Conservation (phyloP, 1,284 basidiomycete species). For the Ceratobasidium sp. region DNA sequence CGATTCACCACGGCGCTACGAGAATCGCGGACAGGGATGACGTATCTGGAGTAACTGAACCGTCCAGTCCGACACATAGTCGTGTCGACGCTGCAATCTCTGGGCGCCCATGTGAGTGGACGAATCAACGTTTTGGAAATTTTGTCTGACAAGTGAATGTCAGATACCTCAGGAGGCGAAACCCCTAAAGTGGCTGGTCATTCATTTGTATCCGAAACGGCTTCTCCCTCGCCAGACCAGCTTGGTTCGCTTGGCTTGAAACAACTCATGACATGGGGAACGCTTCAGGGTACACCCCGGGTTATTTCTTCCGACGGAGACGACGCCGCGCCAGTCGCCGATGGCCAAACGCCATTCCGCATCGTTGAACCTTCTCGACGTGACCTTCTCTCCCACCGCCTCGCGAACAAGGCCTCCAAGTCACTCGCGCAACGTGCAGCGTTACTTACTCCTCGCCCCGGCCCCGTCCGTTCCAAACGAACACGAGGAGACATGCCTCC, state of each 20-base stretch:
- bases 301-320: conserved; percentile 38
- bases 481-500: conserved; percentile 35
- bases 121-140: background rate
- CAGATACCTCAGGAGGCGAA: conserved; percentile 38
- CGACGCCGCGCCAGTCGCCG: conserved; percentile 9
- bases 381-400: conserved; percentile 39
- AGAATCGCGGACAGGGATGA: conserved; percentile 70
- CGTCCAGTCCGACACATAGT: conserved; percentile 86
- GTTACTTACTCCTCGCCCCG: conserved; percentile 33
- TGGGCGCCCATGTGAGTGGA: conserved; percentile 59
- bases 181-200: conserved; percentile 42
- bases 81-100: conserved; percentile 87
- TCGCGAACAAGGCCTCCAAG: conserved; percentile 40
- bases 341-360: conserved; percentile 38
- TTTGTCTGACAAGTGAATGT: background rate
- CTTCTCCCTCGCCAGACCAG: conserved; percentile 49
- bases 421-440: conserved; percentile 39
- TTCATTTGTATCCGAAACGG: conserved; percentile 46
- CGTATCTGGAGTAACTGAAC: conserved; percentile 57
- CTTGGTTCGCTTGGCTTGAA: conserved; percentile 41
- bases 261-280: conserved; percentile 43
- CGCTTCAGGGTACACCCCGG: conserved; percentile 41
- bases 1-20: conserved; percentile 80
- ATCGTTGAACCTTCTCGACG: conserved; percentile 40
- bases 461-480: conserved; percentile 20